Evolutionary conservation across 2,329 filamentous ascomycete species (phyloP).

Genomic region (Fusarium sp.): DNA sequence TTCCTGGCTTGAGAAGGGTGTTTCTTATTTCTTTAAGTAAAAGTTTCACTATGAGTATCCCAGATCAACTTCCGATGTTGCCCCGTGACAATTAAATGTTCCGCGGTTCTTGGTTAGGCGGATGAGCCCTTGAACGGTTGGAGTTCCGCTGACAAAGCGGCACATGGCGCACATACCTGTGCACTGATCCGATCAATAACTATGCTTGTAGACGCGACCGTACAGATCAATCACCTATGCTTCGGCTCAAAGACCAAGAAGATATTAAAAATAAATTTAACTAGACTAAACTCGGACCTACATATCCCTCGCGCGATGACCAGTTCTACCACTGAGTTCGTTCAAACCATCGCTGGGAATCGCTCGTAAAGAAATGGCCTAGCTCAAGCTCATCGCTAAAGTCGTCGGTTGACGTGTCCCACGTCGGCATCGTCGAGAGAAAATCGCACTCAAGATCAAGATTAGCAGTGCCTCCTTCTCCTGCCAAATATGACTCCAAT

Average conservation of each 20-base stretch:
- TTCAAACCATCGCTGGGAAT: slow-evolving; percentile 17
- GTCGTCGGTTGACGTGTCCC: background rate
- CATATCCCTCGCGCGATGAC: no score
- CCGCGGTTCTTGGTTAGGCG: no score
- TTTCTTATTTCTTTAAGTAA: background rate
- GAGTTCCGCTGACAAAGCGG: background rate
- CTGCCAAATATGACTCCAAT: background rate
- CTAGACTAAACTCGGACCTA: no score
- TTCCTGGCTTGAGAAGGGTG: no score
- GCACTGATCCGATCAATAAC: no score
- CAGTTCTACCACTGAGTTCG: slow-evolving; percentile 3
- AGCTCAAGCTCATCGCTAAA: slow-evolving; percentile 20
- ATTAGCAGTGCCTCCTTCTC: background rate
- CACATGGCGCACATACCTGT: no score
- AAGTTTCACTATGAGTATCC: background rate
- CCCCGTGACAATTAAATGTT: no score
- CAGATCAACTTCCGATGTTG: background rate
- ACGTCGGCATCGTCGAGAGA: slow-evolving; percentile 3
- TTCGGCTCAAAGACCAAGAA: no score
- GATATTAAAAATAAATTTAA: no score
- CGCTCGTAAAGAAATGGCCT: slow-evolving; percentile 11
- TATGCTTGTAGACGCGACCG: no score
- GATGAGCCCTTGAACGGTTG: no score
- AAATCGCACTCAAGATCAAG: background rate
- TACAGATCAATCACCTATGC: no score